A percentile compares a stretch with the other conserved stretches of the same genome.
Conservation (phyloP, 2,329 filamentous ascomycete genomes). For the Ceratocystis diversiconidia region DNA sequence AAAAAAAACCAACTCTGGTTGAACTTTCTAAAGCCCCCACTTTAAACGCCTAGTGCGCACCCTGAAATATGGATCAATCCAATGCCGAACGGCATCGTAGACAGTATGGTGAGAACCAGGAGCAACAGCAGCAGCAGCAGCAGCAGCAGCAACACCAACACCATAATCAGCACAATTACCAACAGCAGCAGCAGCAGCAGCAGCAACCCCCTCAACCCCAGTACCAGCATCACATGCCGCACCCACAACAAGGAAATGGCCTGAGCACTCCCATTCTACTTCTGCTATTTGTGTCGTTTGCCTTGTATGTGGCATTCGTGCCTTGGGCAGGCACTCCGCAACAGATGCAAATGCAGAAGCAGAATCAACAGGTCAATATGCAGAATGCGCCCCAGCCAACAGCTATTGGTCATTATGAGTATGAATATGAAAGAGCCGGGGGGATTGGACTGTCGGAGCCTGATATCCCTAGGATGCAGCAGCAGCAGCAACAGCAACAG, state of each 20-base stretch:
- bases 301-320: slow-evolving; percentile 18
- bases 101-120: slow-evolving; percentile 3
- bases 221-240: slow-evolving; percentile 13
- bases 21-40: neutral
- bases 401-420: neutral
- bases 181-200: slow-evolving; percentile 3
- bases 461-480: slow-evolving; percentile 7
- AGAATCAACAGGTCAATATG: slow-evolving; percentile 12
- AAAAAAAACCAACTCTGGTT: neutral
- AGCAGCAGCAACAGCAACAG: slow-evolving; percentile 1
- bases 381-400: slow-evolving; percentile 1
- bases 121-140: slow-evolving; percentile 8
- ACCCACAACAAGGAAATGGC: slow-evolving; percentile 14
- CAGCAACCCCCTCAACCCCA: slow-evolving; percentile 6
- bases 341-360: slow-evolving; percentile 8
- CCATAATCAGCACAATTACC: slow-evolving; percentile 1
- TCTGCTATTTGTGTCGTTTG: slow-evolving; percentile 17
- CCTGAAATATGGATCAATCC: slow-evolving; percentile 14
- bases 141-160: slow-evolving; percentile 1
- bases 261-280: slow-evolving; percentile 16
- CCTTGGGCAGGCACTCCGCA: slow-evolving; percentile 15
- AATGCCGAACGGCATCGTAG: slow-evolving; percentile 8
- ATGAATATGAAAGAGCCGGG: slow-evolving; percentile 1
- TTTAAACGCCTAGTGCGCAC: slow-evolving; percentile 6
- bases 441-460: slow-evolving; percentile 1